Percentiles rank a stretch among this genome's conserved stretches.
These are phyloP conservation scores for Alternaria novae-zelandiae DNA, from an alignment of 2,329 filamentous ascomycete species.

Conservation along the genomic window DNA sequence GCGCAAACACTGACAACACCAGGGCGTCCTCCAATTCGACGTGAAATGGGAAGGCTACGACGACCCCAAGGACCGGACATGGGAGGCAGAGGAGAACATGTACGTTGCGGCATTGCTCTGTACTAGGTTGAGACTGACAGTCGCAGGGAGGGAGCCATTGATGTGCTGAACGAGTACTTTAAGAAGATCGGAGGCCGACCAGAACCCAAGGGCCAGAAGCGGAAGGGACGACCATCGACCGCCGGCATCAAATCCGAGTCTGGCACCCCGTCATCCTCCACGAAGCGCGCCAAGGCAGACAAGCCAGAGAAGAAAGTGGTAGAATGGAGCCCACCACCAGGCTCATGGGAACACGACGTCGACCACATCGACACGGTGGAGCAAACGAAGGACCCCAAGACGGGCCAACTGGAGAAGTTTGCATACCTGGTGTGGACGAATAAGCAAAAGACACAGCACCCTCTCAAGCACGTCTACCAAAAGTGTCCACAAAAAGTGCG, in stretches of 20 bases:
- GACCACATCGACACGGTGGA: constrained; percentile 74
- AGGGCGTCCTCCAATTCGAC: constrained; percentile 60
- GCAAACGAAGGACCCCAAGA: constrained; percentile 56
- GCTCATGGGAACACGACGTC: constrained; percentile 79
- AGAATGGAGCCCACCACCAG: constrained; percentile 71
- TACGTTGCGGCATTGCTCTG: constrained; percentile 42
- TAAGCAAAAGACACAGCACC: constrained; percentile 75
- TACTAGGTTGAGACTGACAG: constrained; percentile 4
- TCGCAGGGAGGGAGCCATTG: constrained; percentile 45
- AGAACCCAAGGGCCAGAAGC: constrained; percentile 63
- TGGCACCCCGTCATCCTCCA: constrained; percentile 27
- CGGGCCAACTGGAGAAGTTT: constrained; percentile 60
- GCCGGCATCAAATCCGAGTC: constrained; percentile 24
- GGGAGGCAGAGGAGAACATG: constrained; percentile 80
- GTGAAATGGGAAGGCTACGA: constrained; percentile 86
- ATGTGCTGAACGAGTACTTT: constrained; percentile 71
- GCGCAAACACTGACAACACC: constrained; percentile 11
- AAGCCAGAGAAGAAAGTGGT: constrained; percentile 51
- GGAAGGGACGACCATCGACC: constrained; percentile 40
- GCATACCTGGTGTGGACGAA: constrained; percentile 79
- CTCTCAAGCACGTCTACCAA: constrained; percentile 70
- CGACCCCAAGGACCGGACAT: constrained; percentile 72
- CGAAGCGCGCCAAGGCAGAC: constrained; percentile 47
- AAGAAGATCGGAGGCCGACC: constrained; percentile 67
- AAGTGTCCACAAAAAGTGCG: constrained; percentile 77